A percentile compares a stretch with the other conserved stretches of the same genome.
Evolutionary conservation across 2,329 filamentous ascomycete genomes (phyloP).

Genomic region (Chrysoporthe puriensis): DNA sequence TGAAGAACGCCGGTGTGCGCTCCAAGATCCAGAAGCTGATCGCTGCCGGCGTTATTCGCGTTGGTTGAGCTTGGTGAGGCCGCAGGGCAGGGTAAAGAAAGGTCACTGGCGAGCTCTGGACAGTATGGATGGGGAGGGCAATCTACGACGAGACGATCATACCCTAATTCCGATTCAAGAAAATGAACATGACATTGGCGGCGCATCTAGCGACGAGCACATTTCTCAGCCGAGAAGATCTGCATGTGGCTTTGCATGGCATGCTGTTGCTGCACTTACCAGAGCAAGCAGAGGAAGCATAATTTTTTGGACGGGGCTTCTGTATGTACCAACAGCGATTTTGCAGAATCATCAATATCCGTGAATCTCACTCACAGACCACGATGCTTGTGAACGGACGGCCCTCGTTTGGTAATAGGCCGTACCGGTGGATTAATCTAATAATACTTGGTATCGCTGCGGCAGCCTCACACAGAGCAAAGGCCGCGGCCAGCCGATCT

Average conservation of each 20-base stretch:
- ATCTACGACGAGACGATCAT: constrained; percentile 26
- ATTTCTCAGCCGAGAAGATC: not conserved
- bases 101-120: not conserved
- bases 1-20: constrained; percentile 86
- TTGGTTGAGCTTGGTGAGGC: constrained; percentile 50
- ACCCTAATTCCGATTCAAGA: constrained; percentile 17
- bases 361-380: not conserved
- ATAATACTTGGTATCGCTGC: too few species aligned
- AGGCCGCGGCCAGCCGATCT: not conserved
- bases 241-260: not conserved
- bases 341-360: constrained; percentile 1
- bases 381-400: not conserved
- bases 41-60: constrained; percentile 86
- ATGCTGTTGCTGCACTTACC: not conserved
- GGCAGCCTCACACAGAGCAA: not conserved
- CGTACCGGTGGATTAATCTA: not conserved
- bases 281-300: not conserved
- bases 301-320: not conserved
- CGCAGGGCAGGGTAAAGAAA: not conserved
- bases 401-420: not conserved
- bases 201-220: not conserved
- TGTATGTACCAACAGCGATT: not conserved
- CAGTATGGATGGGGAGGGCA: not conserved
- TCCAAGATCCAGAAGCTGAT: constrained; percentile 94
- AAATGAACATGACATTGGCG: not conserved